Base-by-base conservation (phyloP, 768 basidiomycete species). In the Calocybe cyanea region DNA sequence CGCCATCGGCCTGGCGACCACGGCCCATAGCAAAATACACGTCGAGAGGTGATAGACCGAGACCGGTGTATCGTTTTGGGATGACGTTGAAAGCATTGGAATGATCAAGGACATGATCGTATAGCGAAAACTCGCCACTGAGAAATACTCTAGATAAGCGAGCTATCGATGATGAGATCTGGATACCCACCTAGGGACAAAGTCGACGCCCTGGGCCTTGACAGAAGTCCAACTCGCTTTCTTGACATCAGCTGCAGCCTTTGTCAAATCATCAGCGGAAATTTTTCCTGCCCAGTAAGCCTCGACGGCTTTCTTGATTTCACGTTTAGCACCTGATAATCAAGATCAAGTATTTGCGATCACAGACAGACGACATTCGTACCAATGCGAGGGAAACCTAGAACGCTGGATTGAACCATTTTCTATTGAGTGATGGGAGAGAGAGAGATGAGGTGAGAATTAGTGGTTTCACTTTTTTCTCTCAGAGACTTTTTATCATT, bases 11-110 rank as follows among this genome's bases (percentile, higher is more conserved):
- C 71, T 99, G 96, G 56, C 95, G 91, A 47, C 96, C 96, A 71
- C 96, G 95, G 43, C 95, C 96, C 89, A 98, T 94, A 58, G 96
- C 96, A 59, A 99, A 98, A 73, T 90, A 96, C 63, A 93, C 84
- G 70, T 99, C 95, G 54, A 98, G 83, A 52, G 82, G 76, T 21
- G 91, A 90, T 43, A 99, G 73, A 46, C 84, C 83, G 54, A 90
- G 86, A 42, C 87, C 85, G 49, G 80, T 72, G 68, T 98, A 99
- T 56, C 94, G 90, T 70, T 89, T 83, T 56, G 95, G 95, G 67
- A 99, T 89, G 61, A 87, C 92, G 66, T 97, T 96, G 81, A 99
- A 95, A 36, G 88, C 84, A 51, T 86, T 81, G 53, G 92, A 92
- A 72, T 95, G 92, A 72, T 98, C 95, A 60, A 98, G 84, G 65